A percentile compares a stretch with the other conserved stretches of the same genome.
These are phyloP conservation scores for Aschersonia sp. DNA, from an alignment of 2,329 filamentous ascomycete species.

Conservation along the genomic window DNA sequence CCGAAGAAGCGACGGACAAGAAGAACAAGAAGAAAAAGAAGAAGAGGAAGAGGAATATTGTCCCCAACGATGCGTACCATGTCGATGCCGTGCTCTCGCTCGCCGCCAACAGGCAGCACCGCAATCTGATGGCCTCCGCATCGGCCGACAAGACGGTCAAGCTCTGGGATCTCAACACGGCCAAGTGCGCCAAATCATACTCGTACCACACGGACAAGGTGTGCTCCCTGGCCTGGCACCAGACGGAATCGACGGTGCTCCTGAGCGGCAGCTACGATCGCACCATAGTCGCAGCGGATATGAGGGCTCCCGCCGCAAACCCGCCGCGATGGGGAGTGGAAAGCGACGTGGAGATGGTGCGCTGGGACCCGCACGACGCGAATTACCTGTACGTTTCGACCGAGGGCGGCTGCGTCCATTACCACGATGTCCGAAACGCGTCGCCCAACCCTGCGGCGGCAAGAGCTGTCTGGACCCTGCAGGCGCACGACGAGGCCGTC, in stretches of 20 bases:
- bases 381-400: slow-evolving; percentile 95
- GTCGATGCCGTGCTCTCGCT: slow-evolving; percentile 87
- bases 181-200: slow-evolving; percentile 91
- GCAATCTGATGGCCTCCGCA: slow-evolving; percentile 84
- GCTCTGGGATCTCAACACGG: slow-evolving; percentile 89
- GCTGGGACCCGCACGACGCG: slow-evolving; percentile 84
- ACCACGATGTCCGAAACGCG: slow-evolving; percentile 71
- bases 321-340: slow-evolving; percentile 83
- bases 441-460: slow-evolving; percentile 58
- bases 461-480: slow-evolving; percentile 85
- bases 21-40: slow-evolving; percentile 73
- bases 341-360: slow-evolving; percentile 83
- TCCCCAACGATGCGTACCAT: slow-evolving; percentile 73
- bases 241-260: slow-evolving; percentile 71
- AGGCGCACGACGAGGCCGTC: slow-evolving; percentile 86
- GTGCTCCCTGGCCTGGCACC: slow-evolving; percentile 89
- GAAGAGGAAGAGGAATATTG: slow-evolving; percentile 57
- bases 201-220: slow-evolving; percentile 94
- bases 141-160: slow-evolving; percentile 97
- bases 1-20: not conserved
- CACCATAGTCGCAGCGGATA: slow-evolving; percentile 86
- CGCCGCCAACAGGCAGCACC: slow-evolving; percentile 82
- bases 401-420: slow-evolving; percentile 82
- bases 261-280: slow-evolving; percentile 91
- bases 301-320: slow-evolving; percentile 78